Evolutionary conservation across 169 alveolate species (phyloP), one percentile per base, ranked within the genome.

Genomic region (Plasmodium falciparum): DNA sequence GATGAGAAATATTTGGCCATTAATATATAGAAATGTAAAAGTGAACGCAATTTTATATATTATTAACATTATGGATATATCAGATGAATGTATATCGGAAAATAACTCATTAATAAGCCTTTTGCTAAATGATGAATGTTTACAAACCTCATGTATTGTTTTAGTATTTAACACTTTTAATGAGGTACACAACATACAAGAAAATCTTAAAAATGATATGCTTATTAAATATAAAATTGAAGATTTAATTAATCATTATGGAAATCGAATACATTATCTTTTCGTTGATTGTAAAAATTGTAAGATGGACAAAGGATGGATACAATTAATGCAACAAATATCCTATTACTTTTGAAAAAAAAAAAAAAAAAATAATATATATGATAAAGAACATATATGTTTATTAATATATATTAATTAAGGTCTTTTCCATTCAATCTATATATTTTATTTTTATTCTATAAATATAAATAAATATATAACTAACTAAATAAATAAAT

Each of bases 241-340:
- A 24, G 85, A 83, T 59, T 71, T 83, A 65, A 83, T 70, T 56
- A 58, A 83, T 54, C 63, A 83, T 69, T 83, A 83, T 83, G 91
- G 91, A 29, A 83, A 83, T 70, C 69, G 91, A 59, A 83, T 83
- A 69, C 76, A 83, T 33, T 76, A 83, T 56, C 69, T 83, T 83
- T 83, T 83, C 70, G 83, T 83, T 12, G 91, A 83, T 45, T 83
- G 91, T 56, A 83, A 83, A 83, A 83, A 63, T 83, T 83, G 91
- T 59, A 83, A 83, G 4, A 39, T 71, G 47, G 91, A 83, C 71
- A 58, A 54, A 70, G 71, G 71, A 39, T 83, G 91, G 91, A 52
- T 83, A 59, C 73, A 66, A 4, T 47, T 83, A 17, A 69, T 83
- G 50, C 73, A 83, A 15, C 91, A 83, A 58, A 83, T 83, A 58